Evolutionary conservation across 2,329 filamentous ascomycete species (phyloP).

Genomic region (Huntiella abstrusa): DNA sequence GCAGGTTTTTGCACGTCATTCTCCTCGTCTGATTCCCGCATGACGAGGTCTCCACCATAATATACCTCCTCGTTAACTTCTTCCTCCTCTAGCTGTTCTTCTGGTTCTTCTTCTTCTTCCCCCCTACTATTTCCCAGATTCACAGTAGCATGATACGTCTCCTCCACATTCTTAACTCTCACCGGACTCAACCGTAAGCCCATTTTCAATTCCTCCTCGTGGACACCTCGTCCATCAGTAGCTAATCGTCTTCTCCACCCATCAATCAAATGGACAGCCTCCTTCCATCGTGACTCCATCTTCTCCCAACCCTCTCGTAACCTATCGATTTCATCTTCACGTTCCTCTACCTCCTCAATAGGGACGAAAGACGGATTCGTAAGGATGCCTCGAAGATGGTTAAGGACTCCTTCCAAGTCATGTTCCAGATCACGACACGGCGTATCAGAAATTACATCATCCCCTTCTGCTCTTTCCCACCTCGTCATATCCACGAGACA

Average conservation of each 20-base stretch:
- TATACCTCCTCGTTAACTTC: not conserved
- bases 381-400: constrained; percentile 64
- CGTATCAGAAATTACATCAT: constrained; percentile 16
- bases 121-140: constrained; percentile 13
- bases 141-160: constrained; percentile 20
- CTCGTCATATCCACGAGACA: constrained; percentile 54
- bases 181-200: constrained; percentile 46
- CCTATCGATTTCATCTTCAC: constrained; percentile 75
- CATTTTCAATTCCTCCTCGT: constrained; percentile 48
- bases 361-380: constrained; percentile 95
- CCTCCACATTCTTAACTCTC: constrained; percentile 31
- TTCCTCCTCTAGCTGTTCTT: constrained; percentile 8
- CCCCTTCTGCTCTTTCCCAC: constrained; percentile 22
- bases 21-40: constrained; percentile 16
- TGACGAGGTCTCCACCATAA: not conserved
- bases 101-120: constrained; percentile 12
- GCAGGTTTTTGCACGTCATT: not conserved
- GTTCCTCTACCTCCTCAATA: constrained; percentile 80
- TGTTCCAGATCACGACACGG: constrained; percentile 46
- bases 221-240: constrained; percentile 47
- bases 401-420: constrained; percentile 60
- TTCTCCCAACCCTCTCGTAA: constrained; percentile 76
- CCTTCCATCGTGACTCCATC: constrained; percentile 81
- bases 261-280: constrained; percentile 79
- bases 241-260: constrained; percentile 75